Evolutionary conservation across 345 rosid genomes (phyloP), one percentile per base, ranked within the genome.

Genomic region (Turnera subulata): DNA sequence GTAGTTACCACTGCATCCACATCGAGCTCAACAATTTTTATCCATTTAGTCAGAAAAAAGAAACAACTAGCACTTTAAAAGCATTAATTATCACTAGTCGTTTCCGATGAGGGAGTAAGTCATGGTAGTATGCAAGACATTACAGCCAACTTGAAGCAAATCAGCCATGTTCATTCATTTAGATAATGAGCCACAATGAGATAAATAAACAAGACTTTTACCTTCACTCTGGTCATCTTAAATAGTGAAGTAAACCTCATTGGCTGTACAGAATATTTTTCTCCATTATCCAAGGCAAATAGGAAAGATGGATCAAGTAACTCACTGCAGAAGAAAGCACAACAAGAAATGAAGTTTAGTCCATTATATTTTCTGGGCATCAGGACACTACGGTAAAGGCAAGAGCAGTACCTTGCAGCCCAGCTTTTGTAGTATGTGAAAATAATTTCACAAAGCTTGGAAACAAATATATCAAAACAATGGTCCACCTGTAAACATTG

Each of bases 291-390:
- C 86, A 80, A 71, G 62, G 94, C 84, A 77, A 89, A 93, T 59
- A 93, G 89, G 76, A 93, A 93, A 47, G 99, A 87, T 59, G 99
- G 92, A 82, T 89, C 99, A 63, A 93, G 97, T 62, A 93, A 79
- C 71, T 89, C 90, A 53, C 99, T 93, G 58, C 69, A 70, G 44
- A 73, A 55, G 58, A 66, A 66, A 68, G 39, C 52, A 33, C 56
- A 57, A 24, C 57, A 23, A 55, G 24, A 55, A 17, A 64, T 55
- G 65, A 39, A 74, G 23, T 67, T 62, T 45, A 68, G 66, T 18
- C 71, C 53, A 50, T 50, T 69, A 37, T 45, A 50, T 43, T 42
- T 53, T 40, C 39, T 29, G 19, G 33, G 47, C 45, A 14, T 64
- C 15, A 19, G 13, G 55, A 48, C 13, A 56, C 56, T 40, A 35